A percentile compares a stretch with the other conserved stretches of the same genome.
phyloP scores from a whole-genome alignment of 2,329 filamentous ascomycete genomes.

The Cordyceps farinosa region DNA sequence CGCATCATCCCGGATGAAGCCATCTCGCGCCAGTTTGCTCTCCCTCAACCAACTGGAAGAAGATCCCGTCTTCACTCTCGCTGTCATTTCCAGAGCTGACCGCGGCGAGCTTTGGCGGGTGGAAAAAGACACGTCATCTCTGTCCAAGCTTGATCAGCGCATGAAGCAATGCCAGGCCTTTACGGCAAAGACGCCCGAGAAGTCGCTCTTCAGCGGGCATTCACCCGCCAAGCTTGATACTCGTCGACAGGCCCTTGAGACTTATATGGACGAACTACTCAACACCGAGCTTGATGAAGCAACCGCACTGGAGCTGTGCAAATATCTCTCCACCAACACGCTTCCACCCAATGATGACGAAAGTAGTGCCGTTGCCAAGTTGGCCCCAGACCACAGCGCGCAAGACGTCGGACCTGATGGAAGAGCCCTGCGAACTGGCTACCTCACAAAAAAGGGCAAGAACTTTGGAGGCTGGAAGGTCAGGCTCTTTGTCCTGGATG shows the following conservation, averaged over 20 bases:
- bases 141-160: constrained; percentile 77
- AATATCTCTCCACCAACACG: constrained; percentile 71
- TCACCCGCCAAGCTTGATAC: constrained; percentile 91
- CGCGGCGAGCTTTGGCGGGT: constrained; percentile 83
- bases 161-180: constrained; percentile 73
- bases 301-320: constrained; percentile 78
- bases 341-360: constrained; percentile 62
- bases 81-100: constrained; percentile 74
- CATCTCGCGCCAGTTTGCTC: constrained; percentile 80
- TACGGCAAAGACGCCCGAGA: constrained; percentile 74
- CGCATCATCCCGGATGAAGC: constrained; percentile 90
- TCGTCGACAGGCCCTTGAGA: constrained; percentile 72
- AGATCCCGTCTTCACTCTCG: constrained; percentile 90
- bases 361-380: constrained; percentile 30
- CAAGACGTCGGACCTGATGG: constrained; percentile 54
- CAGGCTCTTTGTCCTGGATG: constrained; percentile 59
- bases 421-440: constrained; percentile 75
- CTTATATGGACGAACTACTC: constrained; percentile 80
- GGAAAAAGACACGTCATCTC: constrained; percentile 82
- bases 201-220: constrained; percentile 83
- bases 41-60: constrained; percentile 78
- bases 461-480: constrained; percentile 99
- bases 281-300: constrained; percentile 76
- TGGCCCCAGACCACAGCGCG: constrained; percentile 28
- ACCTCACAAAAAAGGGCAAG: constrained; percentile 94